These are phyloP conservation scores for Rhodotorula diobovata DNA, from an alignment of 768 basidiomycete genomes.

Conservation along the genomic window DNA sequence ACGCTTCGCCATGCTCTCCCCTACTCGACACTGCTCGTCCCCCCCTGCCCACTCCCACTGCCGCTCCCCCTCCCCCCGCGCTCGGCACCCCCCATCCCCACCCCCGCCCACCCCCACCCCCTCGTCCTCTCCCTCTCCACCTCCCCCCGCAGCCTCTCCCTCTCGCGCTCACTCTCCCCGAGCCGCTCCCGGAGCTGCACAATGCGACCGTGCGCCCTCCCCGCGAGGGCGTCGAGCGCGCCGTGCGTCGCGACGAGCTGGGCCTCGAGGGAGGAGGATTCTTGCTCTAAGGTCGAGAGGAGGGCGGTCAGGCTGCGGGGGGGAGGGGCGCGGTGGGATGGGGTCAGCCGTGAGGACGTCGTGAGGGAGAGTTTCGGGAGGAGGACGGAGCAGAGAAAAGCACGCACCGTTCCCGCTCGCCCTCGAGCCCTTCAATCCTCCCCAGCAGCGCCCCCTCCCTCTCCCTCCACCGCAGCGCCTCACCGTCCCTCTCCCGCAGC, in stretches of 20 bases:
- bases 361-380: too few species aligned
- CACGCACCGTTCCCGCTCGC: too few species aligned
- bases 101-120: neutral
- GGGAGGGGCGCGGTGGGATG: neutral
- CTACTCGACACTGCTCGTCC: neutral
- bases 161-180: neutral
- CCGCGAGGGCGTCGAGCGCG: conserved; percentile 12
- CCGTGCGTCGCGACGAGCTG: conserved; percentile 17
- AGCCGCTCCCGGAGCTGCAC: conserved; percentile 11
- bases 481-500: too few species aligned
- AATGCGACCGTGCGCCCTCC: conserved; percentile 10
- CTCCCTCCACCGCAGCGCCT: too few species aligned
- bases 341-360: too few species aligned
- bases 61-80: neutral
- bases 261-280: neutral
- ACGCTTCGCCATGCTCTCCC: too few species aligned
- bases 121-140: neutral
- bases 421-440: too few species aligned
- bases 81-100: neutral
- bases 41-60: neutral
- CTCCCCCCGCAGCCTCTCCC: neutral
- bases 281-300: conserved; percentile 9
- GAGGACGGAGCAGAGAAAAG: too few species aligned
- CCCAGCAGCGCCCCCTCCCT: too few species aligned
- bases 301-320: conserved; percentile 8